Base-by-base conservation (phyloP, 441 rosid genomes). In the Metrosideros polymorpha region DNA sequence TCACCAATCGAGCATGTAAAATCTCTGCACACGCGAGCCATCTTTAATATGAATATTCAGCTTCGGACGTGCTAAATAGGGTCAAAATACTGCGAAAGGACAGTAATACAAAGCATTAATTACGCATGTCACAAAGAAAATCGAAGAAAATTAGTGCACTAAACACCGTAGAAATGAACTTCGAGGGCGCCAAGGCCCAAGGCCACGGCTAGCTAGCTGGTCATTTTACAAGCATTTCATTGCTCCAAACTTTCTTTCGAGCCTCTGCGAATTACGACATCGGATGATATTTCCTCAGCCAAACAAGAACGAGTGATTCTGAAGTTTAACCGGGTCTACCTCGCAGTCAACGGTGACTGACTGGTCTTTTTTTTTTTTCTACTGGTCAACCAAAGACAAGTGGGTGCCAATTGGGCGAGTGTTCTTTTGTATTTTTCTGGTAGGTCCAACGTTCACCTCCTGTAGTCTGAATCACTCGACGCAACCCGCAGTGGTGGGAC, bases 231-330 rank as follows among this genome's bases (percentile, higher is more conserved):
- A 50, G 18, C 18, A 15, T 18, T 3, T 24, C 55, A 18, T 52
- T 18, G 55, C 55, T 52, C 24, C 55, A 51, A 17, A 51, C 22
- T 51, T 6, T 51, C 54, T 51, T 52, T 8, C 54, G 6, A 52
- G 22, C 2, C 25, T 7, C 55, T 3, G 9, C 19, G 24, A 6
- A 3, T 3, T 15, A 3, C 25, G 2, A 15, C 52, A 0, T 39
- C n/a, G 79, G 79, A 71, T 3, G 24, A 71, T 10, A 9, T 10
- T 22, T 39, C 39, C 13, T 22, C 6, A 12, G 79, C 47, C 22
- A 22, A 39, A 10, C 12, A 6, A 43, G 79, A 71, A 71, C 27
- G 3, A 25, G 79, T 5, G 79, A 25, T 5, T 3, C 47, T 25
- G 79, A 39, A 22, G 22, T 66, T 1, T 6, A 66, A 4, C 7